These are phyloP conservation scores for Naganishia sp. DNA, from an alignment of 1,284 basidiomycete genomes.

Conservation along the genomic window DNA sequence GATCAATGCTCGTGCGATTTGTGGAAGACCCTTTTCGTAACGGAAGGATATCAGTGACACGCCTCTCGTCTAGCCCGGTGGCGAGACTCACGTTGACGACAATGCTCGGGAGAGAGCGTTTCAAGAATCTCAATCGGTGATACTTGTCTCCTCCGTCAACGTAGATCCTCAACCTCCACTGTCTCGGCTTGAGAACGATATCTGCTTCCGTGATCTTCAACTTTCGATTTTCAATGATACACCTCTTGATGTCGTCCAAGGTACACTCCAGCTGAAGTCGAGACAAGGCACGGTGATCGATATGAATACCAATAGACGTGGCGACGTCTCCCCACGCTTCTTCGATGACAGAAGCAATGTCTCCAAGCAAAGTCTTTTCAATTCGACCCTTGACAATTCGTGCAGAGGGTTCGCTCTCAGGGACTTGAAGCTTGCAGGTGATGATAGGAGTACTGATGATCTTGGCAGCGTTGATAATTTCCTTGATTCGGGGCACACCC, in stretches of 20 bases:
- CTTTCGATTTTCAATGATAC: slow-evolving; percentile 82
- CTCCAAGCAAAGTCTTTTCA: slow-evolving; percentile 92
- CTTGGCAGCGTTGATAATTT: slow-evolving; percentile 99
- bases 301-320: slow-evolving; percentile 89
- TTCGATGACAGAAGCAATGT: slow-evolving; percentile 89
- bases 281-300: slow-evolving; percentile 85
- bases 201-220: slow-evolving; percentile 87
- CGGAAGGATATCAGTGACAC: not conserved
- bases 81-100: slow-evolving; percentile 72
- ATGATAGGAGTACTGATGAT: slow-evolving; percentile 97
- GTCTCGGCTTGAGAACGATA: slow-evolving; percentile 71
- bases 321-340: slow-evolving; percentile 93
- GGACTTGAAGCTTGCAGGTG: slow-evolving; percentile 86
- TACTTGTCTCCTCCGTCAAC: slow-evolving; percentile 83
- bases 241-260: slow-evolving; percentile 89
- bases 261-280: slow-evolving; percentile 77
- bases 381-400: slow-evolving; percentile 96
- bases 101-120: slow-evolving; percentile 74
- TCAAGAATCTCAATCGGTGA: slow-evolving; percentile 81
- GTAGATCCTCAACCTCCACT: slow-evolving; percentile 82
- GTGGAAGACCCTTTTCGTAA: slow-evolving; percentile 68
- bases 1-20: slow-evolving; percentile 86
- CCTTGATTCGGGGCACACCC: slow-evolving; percentile 99
- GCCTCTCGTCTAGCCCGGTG: no score
- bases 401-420: slow-evolving; percentile 82